These are phyloP conservation scores for Pittosporum tobira DNA, from an alignment of 129 eudicot genomes.

Conservation along the genomic window DNA sequence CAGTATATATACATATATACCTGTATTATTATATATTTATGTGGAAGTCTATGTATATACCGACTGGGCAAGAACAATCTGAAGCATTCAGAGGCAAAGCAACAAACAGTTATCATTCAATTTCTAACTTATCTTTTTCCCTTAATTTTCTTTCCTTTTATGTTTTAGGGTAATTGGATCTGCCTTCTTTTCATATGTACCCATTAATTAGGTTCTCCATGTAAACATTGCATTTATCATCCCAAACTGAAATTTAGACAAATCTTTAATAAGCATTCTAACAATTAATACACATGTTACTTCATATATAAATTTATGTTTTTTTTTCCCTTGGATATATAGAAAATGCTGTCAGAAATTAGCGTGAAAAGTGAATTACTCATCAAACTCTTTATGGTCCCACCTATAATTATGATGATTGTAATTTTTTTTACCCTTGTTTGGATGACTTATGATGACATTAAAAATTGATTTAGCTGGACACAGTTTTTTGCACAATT, in stretches of 20 bases:
- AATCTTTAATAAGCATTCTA: too few species aligned
- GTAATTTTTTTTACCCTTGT: neutral
- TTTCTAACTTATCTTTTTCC: neutral
- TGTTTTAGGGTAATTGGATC: too few species aligned
- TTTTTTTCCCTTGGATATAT: too few species aligned
- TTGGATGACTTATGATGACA: slow-evolving; percentile 1
- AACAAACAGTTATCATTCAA: neutral
- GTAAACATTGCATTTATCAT: neutral
- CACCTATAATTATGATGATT: neutral
- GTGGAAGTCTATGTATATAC: too few species aligned
- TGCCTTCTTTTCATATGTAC: neutral
- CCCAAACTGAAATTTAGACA: neutral
- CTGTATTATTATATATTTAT: too few species aligned
- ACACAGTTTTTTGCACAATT: slow-evolving; percentile 11
- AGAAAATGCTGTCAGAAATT: too few species aligned
- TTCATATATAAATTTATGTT: too few species aligned
- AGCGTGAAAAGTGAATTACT: too few species aligned
- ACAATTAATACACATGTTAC: too few species aligned
- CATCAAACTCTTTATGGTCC: too few species aligned
- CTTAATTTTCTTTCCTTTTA: neutral
- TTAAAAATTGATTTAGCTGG: neutral
- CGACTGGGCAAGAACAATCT: neutral
- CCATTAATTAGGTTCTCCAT: neutral
- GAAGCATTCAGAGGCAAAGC: neutral
- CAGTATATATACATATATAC: neutral